These are phyloP conservation scores for Lactarius quietus DNA, from an alignment of 768 basidiomycete species.

Conservation along the genomic window DNA sequence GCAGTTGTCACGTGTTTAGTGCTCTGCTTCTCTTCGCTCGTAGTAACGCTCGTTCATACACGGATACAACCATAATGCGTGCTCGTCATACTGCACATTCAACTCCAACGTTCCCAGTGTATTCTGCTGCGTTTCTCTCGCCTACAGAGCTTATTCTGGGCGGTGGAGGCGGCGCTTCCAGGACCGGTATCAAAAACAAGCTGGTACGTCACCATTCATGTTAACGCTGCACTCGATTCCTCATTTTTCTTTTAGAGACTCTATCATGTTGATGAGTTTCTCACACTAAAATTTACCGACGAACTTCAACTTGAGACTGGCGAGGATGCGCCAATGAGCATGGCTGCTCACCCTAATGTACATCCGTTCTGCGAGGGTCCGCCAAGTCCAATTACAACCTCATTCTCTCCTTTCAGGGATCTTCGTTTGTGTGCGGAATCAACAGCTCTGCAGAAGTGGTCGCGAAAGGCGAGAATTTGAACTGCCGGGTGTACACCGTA, in stretches of 20 bases:
- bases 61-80: slow-evolving; percentile 51
- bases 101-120: slow-evolving; percentile 84
- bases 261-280: slow-evolving; percentile 55
- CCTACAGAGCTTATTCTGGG: slow-evolving; percentile 74
- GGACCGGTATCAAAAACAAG: slow-evolving; percentile 92
- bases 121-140: slow-evolving; percentile 76
- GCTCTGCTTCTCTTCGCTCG: neutral
- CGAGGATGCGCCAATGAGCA: slow-evolving; percentile 97
- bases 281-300: slow-evolving; percentile 50
- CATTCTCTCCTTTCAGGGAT: slow-evolving; percentile 39
- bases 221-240: neutral
- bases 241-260: slow-evolving; percentile 48
- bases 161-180: slow-evolving; percentile 84
- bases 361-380: slow-evolving; percentile 21
- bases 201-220: slow-evolving; percentile 50
- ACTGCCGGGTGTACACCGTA: slow-evolving; percentile 71
- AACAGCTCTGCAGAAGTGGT: slow-evolving; percentile 71
- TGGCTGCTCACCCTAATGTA: slow-evolving; percentile 67
- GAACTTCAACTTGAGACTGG: slow-evolving; percentile 75
- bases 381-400: slow-evolving; percentile 1
- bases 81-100: slow-evolving; percentile 73
- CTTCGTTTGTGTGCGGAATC: slow-evolving; percentile 71
- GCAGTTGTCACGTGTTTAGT: neutral
- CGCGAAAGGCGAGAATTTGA: slow-evolving; percentile 68
- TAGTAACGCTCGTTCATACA: neutral